Evolutionary conservation across 139 green algal species (phyloP).

Genomic region (Deuterostichococcus epilithicus): DNA sequence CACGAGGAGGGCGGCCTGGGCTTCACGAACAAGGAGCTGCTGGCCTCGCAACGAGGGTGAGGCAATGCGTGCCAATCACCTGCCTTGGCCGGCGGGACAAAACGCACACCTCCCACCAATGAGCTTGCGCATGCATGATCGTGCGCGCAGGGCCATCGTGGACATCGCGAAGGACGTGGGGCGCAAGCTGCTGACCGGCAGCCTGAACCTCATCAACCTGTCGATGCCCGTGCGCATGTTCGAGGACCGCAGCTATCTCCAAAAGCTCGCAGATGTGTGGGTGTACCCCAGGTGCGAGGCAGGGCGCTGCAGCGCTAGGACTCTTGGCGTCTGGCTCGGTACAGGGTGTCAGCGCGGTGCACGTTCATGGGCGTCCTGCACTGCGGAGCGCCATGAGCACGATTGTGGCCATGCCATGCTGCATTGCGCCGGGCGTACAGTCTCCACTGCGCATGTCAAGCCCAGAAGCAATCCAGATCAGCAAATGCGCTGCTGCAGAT

Average conservation of each 20-base stretch:
- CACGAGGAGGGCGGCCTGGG: constrained; percentile 59
- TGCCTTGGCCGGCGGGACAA: too few species aligned
- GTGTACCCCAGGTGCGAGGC: constrained; percentile 38
- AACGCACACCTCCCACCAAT: too few species aligned
- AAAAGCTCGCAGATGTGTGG: constrained; percentile 83
- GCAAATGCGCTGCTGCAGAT: too few species aligned
- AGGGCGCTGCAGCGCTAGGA: not conserved
- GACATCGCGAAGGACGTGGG: constrained; percentile 69
- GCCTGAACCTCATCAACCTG: constrained; percentile 80
- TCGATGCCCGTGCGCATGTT: constrained; percentile 81
- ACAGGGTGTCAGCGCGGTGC: too few species aligned
- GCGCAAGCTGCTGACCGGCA: constrained; percentile 60
- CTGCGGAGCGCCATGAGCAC: too few species aligned
- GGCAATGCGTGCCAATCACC: not conserved
- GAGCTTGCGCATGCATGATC: not conserved
- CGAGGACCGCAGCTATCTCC: constrained; percentile 77
- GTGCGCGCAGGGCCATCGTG: constrained; percentile 50
- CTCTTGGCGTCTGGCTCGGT: not conserved
- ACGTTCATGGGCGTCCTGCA: too few species aligned
- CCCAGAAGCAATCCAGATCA: too few species aligned
- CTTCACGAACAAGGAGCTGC: constrained; percentile 56
- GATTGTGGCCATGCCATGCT: too few species aligned
- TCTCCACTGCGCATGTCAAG: too few species aligned
- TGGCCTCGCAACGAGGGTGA: constrained; percentile 56
- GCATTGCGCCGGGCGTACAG: too few species aligned